Conservation (phyloP, 257 asterid genomes). For the Jaltomata sinuosa region DNA sequence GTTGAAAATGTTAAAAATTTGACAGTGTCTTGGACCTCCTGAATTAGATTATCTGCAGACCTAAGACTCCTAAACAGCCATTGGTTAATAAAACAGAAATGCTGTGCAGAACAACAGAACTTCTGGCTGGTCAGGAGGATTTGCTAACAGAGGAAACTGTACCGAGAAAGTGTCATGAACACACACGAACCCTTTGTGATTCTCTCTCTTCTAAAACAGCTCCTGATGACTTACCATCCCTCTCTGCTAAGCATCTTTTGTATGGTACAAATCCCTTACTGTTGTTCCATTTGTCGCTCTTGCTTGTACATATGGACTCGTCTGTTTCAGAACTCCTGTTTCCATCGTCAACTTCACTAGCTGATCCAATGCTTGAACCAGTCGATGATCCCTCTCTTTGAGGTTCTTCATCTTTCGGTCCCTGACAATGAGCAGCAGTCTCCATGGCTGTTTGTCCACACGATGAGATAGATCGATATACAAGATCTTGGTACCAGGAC, state of each 20-base stretch:
- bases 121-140: neutral
- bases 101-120: neutral
- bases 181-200: conserved; percentile 46
- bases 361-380: conserved; percentile 10
- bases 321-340: conserved; percentile 8
- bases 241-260: conserved; percentile 51
- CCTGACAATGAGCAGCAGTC: neutral
- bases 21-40: neutral
- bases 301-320: conserved; percentile 12
- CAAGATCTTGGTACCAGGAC: conserved; percentile 30
- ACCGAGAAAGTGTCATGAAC: conserved; percentile 29
- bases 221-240: conserved; percentile 35
- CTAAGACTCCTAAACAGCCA: neutral
- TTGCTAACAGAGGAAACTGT: neutral
- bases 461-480: conserved; percentile 22
- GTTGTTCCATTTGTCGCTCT: conserved; percentile 2
- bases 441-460: conserved; percentile 9
- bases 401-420: conserved; percentile 13
- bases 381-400: conserved; percentile 14
- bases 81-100: neutral
- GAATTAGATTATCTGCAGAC: neutral
- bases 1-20: neutral
- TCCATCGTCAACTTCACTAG: neutral
- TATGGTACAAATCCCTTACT: conserved; percentile 63
- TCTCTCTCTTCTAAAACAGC: conserved; percentile 34